Evolutionary conservation across 2,329 filamentous ascomycete genomes (phyloP).

Genomic region (Dactylellina leptospora): DNA sequence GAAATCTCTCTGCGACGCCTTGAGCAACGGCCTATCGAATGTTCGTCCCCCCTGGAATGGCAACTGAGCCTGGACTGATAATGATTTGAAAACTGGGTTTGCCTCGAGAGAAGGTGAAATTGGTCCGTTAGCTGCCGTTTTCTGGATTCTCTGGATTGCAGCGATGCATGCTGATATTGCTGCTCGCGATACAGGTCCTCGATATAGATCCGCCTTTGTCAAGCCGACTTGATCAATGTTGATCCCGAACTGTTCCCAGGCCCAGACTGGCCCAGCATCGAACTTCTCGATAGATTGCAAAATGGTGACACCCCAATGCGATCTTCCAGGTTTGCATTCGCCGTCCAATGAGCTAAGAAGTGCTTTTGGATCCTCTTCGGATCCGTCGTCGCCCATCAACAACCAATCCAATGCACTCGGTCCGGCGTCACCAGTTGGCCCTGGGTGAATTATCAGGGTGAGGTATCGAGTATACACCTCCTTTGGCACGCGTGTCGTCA

Average conservation of each 20-base stretch:
- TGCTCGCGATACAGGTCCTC: slow-evolving; percentile 60
- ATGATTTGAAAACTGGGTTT: slow-evolving; percentile 56
- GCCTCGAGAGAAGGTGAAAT: slow-evolving; percentile 57
- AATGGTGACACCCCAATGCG: slow-evolving; percentile 62
- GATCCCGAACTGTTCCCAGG: slow-evolving; percentile 62
- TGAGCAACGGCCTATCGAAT: slow-evolving; percentile 60
- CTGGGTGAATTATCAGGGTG: slow-evolving; percentile 62
- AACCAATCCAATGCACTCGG: slow-evolving; percentile 63
- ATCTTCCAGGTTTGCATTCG: slow-evolving; percentile 58
- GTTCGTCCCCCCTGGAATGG: slow-evolving; percentile 61
- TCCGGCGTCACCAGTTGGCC: slow-evolving; percentile 62
- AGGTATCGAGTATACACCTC: slow-evolving; percentile 60
- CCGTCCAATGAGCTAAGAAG: slow-evolving; percentile 57
- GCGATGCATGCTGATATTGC: slow-evolving; percentile 60
- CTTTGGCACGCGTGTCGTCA: slow-evolving; percentile 60
- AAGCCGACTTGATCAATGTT: slow-evolving; percentile 61
- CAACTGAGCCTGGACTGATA: slow-evolving; percentile 59
- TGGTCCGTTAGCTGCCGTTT: slow-evolving; percentile 55
- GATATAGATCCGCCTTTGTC: slow-evolving; percentile 62
- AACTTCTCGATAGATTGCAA: slow-evolving; percentile 61
- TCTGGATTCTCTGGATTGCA: slow-evolving; percentile 60
- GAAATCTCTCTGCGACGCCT: slow-evolving; percentile 61
- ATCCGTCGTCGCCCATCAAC: slow-evolving; percentile 62
- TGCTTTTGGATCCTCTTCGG: slow-evolving; percentile 58
- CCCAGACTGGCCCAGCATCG: slow-evolving; percentile 63